Conservation (phyloP, 495 filamentous ascomycete genomes). For the Penicillium roqueforti region DNA sequence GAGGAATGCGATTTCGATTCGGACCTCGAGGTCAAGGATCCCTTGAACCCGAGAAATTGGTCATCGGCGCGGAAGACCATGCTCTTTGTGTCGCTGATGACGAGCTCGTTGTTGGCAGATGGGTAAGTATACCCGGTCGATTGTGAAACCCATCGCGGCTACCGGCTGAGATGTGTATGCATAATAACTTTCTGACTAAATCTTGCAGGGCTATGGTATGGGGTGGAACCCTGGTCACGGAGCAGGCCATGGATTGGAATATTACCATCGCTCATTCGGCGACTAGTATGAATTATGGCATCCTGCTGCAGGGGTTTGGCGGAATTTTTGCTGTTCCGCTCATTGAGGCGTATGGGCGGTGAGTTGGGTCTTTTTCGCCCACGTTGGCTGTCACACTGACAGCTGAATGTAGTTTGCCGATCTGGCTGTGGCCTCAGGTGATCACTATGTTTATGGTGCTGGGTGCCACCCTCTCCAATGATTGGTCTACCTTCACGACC, state of each 20-base stretch:
- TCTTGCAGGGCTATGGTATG: conserved; percentile 42
- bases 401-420: conserved; percentile 32
- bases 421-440: conserved; percentile 51
- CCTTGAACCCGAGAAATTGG: conserved; percentile 28
- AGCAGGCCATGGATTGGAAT: conserved; percentile 47
- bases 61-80: conserved; percentile 27
- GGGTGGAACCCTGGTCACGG: conserved; percentile 46
- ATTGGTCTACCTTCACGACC: conserved; percentile 45
- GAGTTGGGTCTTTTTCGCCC: conserved; percentile 5
- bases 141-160: background rate
- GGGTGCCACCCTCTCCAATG: conserved; percentile 41
- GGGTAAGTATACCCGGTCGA: conserved; percentile 22
- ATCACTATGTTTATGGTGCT: conserved; percentile 45
- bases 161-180: conserved; percentile 15
- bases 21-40: conserved; percentile 9
- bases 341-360: conserved; percentile 47
- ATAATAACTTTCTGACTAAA: conserved; percentile 15
- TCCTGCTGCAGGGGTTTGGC: conserved; percentile 51
- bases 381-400: background rate
- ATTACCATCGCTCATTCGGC: conserved; percentile 40
- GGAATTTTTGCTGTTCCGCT: conserved; percentile 51
- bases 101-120: conserved; percentile 36
- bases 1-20: conserved; percentile 1
- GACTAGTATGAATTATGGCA: conserved; percentile 46
- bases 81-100: conserved; percentile 36